Evolutionary conservation across 31 red algal species (phyloP).

Genomic region (Asparagopsis taxiformis): DNA sequence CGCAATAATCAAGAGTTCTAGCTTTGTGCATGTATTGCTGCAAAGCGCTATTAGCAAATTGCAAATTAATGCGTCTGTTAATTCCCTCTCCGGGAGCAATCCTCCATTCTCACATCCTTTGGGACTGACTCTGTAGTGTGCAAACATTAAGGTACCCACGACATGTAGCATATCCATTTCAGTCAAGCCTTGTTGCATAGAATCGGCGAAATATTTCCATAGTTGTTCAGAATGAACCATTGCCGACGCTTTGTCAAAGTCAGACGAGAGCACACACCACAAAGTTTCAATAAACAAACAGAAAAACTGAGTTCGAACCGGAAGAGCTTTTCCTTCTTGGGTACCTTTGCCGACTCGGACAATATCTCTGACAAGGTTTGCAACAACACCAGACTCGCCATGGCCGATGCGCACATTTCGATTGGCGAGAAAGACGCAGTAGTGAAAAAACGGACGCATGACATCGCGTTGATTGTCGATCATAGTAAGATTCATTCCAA

Average conservation of each 20-base stretch:
- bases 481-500: slow-evolving; percentile 30
- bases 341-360: neutral
- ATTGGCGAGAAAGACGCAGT: slow-evolving; percentile 25
- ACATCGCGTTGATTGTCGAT: neutral
- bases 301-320: slow-evolving; percentile 7
- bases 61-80: slow-evolving; percentile 4
- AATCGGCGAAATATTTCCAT: neutral
- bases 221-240: neutral
- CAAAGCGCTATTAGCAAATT: neutral
- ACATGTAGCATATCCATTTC: slow-evolving; percentile 14
- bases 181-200: neutral
- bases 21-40: slow-evolving; percentile 5
- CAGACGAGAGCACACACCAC: slow-evolving; percentile 8
- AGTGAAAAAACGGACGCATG: slow-evolving; percentile 25
- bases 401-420: slow-evolving; percentile 26
- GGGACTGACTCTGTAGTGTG: slow-evolving; percentile 11
- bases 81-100: slow-evolving; percentile 18
- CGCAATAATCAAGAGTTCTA: neutral
- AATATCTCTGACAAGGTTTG: slow-evolving; percentile 14
- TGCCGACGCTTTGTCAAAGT: slow-evolving; percentile 6
- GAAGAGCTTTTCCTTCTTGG: neutral
- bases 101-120: neutral
- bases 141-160: slow-evolving; percentile 17
- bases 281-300: slow-evolving; percentile 6
- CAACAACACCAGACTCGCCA: slow-evolving; percentile 15